Evolutionary conservation across 139 green algal genomes (phyloP).

Genomic region (Pleodorina starrii): DNA sequence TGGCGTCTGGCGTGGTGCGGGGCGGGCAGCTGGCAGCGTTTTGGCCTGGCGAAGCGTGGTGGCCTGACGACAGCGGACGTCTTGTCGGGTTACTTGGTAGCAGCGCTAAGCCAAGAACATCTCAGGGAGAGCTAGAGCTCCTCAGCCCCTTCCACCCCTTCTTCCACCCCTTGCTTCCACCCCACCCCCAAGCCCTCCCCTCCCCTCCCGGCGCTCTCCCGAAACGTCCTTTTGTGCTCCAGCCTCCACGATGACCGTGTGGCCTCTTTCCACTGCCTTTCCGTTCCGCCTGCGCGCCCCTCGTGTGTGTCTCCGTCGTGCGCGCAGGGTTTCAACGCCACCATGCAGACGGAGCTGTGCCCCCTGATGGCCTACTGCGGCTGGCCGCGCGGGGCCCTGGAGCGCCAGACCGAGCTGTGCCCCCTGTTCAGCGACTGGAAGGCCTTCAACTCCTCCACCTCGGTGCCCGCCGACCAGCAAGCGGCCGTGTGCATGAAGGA

Average conservation of each 20-base stretch:
- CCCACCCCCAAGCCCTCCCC: too few species aligned
- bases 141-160: too few species aligned
- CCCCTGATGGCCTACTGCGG: conserved; percentile 52
- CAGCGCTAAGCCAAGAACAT: too few species aligned
- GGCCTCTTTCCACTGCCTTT: background rate
- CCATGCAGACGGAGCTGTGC: conserved; percentile 28
- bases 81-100: too few species aligned
- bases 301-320: background rate
- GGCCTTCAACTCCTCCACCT: background rate
- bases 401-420: conserved; percentile 27
- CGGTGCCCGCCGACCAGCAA: conserved; percentile 25
- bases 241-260: too few species aligned
- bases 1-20: too few species aligned
- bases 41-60: too few species aligned
- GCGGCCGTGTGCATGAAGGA: conserved; percentile 12
- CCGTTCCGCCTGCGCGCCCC: background rate
- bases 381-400: conserved; percentile 6
- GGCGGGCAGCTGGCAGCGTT: too few species aligned
- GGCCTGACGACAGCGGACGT: too few species aligned
- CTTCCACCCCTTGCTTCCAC: too few species aligned
- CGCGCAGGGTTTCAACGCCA: conserved; percentile 36
- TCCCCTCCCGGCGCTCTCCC: background rate
- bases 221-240: too few species aligned
- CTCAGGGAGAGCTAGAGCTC: too few species aligned
- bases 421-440: background rate